Conservation (phyloP, 1,139 yeast species). For the Yamadazyma mexicana region DNA sequence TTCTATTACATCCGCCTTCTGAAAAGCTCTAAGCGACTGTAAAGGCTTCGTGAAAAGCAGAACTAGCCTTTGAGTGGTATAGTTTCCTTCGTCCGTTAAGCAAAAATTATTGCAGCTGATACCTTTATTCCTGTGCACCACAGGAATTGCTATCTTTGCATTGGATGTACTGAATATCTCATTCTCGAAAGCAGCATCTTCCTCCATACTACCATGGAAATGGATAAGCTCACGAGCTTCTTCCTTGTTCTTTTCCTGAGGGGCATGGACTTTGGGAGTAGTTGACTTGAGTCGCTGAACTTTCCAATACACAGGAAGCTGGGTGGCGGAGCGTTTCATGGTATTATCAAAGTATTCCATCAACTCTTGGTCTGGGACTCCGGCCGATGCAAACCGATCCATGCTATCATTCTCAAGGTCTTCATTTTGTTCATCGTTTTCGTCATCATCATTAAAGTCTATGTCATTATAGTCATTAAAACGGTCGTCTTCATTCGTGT, state of each 20-base stretch:
- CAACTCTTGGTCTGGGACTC: constrained; percentile 60
- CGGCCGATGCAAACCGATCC: constrained; percentile 21
- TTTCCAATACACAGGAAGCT: constrained; percentile 87
- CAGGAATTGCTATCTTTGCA: constrained; percentile 32
- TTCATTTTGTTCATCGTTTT: constrained; percentile 27
- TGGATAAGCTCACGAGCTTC: constrained; percentile 21
- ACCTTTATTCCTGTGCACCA: constrained; percentile 29
- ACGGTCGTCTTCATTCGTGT: constrained; percentile 13
- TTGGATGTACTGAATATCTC: constrained; percentile 53
- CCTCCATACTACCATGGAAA: constrained; percentile 46
- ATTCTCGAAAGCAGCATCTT: constrained; percentile 27
- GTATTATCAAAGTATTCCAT: constrained; percentile 80
- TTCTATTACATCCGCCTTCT: background rate
- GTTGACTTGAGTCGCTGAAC: constrained; percentile 30
- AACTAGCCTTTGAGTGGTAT: background rate
- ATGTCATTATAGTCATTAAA: constrained; percentile 28
- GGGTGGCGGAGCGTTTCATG: constrained; percentile 76
- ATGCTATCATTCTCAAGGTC: constrained; percentile 15
- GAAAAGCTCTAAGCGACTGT: background rate
- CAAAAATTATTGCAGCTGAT: constrained; percentile 40
- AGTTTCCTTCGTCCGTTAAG: constrained; percentile 23
- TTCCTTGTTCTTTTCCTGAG: constrained; percentile 2
- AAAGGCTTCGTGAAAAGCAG: background rate
- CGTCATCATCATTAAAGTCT: background rate
- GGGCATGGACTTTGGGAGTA: background rate